A percentile compares a stretch with the other conserved stretches of the same genome.
These are phyloP conservation scores for Sphagnum tenellum DNA, from an alignment of 225 moss, liverwort and hornwort species.

Conservation along the genomic window DNA sequence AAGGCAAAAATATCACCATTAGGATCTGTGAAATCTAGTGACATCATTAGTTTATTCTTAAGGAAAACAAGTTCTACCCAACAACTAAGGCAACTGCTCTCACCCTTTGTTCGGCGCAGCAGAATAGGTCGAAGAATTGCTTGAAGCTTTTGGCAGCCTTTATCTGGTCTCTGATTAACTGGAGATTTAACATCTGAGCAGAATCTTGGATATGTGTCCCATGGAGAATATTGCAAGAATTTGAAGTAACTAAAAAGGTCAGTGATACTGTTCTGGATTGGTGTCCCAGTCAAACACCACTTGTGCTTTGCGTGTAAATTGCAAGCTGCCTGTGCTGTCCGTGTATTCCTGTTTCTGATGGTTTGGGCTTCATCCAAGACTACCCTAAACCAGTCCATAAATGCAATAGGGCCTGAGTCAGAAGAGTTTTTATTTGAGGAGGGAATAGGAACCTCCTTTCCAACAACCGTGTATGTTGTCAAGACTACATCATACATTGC, in stretches of 20 bases:
- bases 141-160: slow-evolving; percentile 71
- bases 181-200: slow-evolving; percentile 76
- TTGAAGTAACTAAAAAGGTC: slow-evolving; percentile 97
- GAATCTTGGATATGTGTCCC: slow-evolving; percentile 79
- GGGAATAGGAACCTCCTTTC: slow-evolving; percentile 86
- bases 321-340: slow-evolving; percentile 95
- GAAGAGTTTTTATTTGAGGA: slow-evolving; percentile 44
- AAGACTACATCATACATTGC: slow-evolving; percentile 88
- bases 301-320: slow-evolving; percentile 82
- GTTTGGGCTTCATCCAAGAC: slow-evolving; percentile 97
- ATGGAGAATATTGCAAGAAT: slow-evolving; percentile 80
- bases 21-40: too few relatives aligned
- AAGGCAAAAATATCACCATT: too few relatives aligned
- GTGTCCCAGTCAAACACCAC: slow-evolving; percentile 98
- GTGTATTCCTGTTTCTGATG: slow-evolving; percentile 88
- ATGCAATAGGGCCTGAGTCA: slow-evolving; percentile 83
- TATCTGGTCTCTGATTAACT: slow-evolving; percentile 52
- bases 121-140: slow-evolving; percentile 55
- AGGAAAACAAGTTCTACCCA: too few relatives aligned
- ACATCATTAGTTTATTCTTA: too few relatives aligned
- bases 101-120: slow-evolving; percentile 93
- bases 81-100: not conserved
- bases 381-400: slow-evolving; percentile 94
- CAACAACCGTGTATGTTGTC: slow-evolving; percentile 88
- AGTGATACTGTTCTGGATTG: slow-evolving; percentile 92